Base-by-base conservation (phyloP, 2,329 filamentous ascomycete genomes). In the Microsporum ferrugineum region DNA sequence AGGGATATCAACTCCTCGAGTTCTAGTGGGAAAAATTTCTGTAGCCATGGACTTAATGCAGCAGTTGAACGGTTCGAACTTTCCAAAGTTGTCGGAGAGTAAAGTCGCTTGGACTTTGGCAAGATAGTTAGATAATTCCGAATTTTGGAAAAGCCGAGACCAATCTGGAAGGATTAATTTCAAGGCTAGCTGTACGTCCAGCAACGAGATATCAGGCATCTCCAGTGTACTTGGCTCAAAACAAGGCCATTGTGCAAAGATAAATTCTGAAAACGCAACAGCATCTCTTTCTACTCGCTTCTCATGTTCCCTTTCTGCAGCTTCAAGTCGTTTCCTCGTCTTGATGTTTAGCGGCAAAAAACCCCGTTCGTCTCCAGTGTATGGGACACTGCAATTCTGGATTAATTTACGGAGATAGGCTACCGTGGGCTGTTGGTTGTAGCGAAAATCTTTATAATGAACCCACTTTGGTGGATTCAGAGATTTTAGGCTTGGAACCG, bases 101-200 rank as follows among this genome's bases (percentile, higher is more conserved):
- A 82, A 62, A 6, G 80, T 64, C 0, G 53, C 4, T 59, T 84
- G 79, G 0, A 80, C 75, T 31, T 73, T 49, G 7, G 71, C 60
- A 0, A 83, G 62, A 64, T 83, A 78, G 0, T 67, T 47, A 0
- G 72, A 75, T 0, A 84, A 71, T 33, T 79, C 72, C 7, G 73
- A 63, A 51, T 84, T 84, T 3, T 76, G 71, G n/a, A 72, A 76
- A 0, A 82, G 65, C 0, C 77, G 74, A 3, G 69, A 63, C 81
- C 81, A 84, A 58, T 82, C 77, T 0, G 73, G 73, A 0, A 65
- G 63, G 12, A 84, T 67, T 0, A 68, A 65, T 0, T 71, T 64
- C 1, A 82, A 41, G 2, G 79, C 80, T 8, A 63, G 14, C 1
- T 57, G 10, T 10, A 58, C 34, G 51, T 63, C 57, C 10, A 63